A percentile compares a stretch with the other conserved stretches of the same genome.
Evolutionary conservation across 208 protist genomes (phyloP).

Genomic region (Trypanosomatidae sp.): DNA sequence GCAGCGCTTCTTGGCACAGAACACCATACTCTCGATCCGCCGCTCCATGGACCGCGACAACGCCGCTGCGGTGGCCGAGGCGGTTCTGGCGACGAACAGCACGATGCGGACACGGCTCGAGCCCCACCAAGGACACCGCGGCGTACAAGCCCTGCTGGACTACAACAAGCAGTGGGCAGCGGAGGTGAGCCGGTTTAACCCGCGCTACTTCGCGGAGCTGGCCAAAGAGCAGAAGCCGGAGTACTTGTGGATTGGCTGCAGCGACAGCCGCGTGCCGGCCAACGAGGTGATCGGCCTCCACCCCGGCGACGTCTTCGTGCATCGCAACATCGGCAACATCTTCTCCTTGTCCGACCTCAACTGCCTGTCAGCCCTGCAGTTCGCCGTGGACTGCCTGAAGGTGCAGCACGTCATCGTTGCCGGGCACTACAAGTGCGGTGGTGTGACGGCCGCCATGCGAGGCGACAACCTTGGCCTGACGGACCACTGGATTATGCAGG

Average conservation of each 20-base stretch:
- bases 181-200: slow-evolving; percentile 72
- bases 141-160: slow-evolving; percentile 42
- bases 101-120: slow-evolving; percentile 11
- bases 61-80: too few species aligned
- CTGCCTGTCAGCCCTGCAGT: slow-evolving; percentile 90
- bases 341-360: slow-evolving; percentile 91
- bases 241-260: slow-evolving; percentile 95
- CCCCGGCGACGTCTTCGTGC: slow-evolving; percentile 93
- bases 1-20: too few species aligned
- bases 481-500: slow-evolving; percentile 82
- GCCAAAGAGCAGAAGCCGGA: slow-evolving; percentile 86
- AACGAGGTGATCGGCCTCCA: slow-evolving; percentile 90
- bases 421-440: slow-evolving; percentile 95
- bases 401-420: slow-evolving; percentile 94
- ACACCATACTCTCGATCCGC: too few species aligned
- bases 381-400: slow-evolving; percentile 92
- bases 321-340: slow-evolving; percentile 96
- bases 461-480: slow-evolving; percentile 58
- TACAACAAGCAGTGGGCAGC: slow-evolving; percentile 90
- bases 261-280: slow-evolving; percentile 84
- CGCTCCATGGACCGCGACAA: too few species aligned
- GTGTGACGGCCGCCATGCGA: slow-evolving; percentile 74
- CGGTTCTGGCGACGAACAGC: slow-evolving; percentile 25
- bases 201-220: slow-evolving; percentile 84
- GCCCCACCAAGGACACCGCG: too few species aligned